phyloP scores from a whole-genome alignment of 768 basidiomycete genomes.

The Boletus subparvulus region DNA sequence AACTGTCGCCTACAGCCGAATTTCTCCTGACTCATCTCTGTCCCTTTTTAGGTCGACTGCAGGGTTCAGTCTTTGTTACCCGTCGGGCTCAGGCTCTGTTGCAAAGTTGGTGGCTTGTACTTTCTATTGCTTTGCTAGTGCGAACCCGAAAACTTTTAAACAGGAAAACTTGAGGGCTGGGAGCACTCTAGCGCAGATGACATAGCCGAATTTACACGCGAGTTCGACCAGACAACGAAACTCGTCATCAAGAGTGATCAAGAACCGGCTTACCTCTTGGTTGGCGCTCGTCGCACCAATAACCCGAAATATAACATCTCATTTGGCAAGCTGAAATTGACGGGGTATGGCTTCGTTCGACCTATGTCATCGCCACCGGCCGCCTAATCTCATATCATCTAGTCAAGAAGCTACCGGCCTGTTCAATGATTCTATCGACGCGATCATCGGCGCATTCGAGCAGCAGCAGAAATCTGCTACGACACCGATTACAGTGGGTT shows the following conservation, averaged over 20 bases:
- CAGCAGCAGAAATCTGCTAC: constrained; percentile 1
- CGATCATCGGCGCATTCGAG: constrained; percentile 12
- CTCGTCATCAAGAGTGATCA: constrained; percentile 1
- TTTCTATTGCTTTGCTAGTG: background rate
- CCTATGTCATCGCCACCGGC: background rate
- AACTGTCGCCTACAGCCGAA: fast-evolving
- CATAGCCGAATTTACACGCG: background rate
- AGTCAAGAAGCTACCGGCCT: constrained; percentile 11
- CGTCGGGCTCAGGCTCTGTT: background rate
- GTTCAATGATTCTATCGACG: constrained; percentile 8
- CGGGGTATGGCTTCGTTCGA: constrained; percentile 1
- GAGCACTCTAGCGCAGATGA: background rate
- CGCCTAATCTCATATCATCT: background rate
- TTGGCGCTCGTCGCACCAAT: too few species aligned
- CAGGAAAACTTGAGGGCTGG: constrained; percentile 5
- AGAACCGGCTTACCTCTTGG: background rate
- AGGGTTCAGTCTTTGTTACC: background rate
- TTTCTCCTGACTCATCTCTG: background rate
- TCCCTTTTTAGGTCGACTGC: background rate
- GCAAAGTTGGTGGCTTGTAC: background rate
- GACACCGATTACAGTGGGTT: background rate
- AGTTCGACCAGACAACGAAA: constrained; percentile 2
- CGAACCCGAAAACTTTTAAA: background rate
- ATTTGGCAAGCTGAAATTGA: too few species aligned
- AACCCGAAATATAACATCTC: too few species aligned